Conservation (phyloP, 495 filamentous ascomycete genomes). For the Aspergillus sparsus region DNA sequence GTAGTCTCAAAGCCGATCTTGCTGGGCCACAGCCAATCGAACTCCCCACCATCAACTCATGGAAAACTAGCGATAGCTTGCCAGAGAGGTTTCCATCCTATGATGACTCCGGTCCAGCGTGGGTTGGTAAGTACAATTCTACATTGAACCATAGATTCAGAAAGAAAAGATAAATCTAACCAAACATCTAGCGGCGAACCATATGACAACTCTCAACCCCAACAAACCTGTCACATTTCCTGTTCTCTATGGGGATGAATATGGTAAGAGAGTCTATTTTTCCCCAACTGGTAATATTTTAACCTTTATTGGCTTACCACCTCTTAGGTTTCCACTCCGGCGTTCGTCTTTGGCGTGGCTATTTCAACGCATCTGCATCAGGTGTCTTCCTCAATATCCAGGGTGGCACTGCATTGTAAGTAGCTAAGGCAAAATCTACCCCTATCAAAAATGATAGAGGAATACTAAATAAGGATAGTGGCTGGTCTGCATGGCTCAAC, state of each 20-base stretch:
- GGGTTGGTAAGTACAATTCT: conserved; percentile 50
- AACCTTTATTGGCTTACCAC: background rate
- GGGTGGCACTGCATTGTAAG: conserved; percentile 61
- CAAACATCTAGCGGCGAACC: conserved; percentile 49
- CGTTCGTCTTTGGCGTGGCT: conserved; percentile 66
- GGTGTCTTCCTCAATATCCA: conserved; percentile 59
- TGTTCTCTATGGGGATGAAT: conserved; percentile 63
- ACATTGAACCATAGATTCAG: background rate
- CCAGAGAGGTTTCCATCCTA: conserved; percentile 64
- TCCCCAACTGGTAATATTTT: background rate
- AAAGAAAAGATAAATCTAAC: conserved; percentile 1
- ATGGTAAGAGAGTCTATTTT: conserved; percentile 40
- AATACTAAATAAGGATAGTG: conserved; percentile 27
- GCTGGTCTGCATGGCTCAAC: conserved; percentile 59
- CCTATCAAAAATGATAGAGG: background rate
- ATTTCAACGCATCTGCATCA: conserved; percentile 58
- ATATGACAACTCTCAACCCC: conserved; percentile 60
- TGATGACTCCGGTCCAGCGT: conserved; percentile 57
- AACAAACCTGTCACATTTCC: conserved; percentile 58
- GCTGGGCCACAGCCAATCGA: conserved; percentile 42
- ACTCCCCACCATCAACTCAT: conserved; percentile 57
- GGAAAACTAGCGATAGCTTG: conserved; percentile 68
- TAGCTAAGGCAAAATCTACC: background rate
- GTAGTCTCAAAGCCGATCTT: conserved; percentile 52
- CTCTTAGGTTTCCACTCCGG: conserved; percentile 63